Percentiles rank a stretch among this genome's conserved stretches.
Conservation (phyloP, 2,329 filamentous ascomycete species). For the Penicillium occitanis region DNA sequence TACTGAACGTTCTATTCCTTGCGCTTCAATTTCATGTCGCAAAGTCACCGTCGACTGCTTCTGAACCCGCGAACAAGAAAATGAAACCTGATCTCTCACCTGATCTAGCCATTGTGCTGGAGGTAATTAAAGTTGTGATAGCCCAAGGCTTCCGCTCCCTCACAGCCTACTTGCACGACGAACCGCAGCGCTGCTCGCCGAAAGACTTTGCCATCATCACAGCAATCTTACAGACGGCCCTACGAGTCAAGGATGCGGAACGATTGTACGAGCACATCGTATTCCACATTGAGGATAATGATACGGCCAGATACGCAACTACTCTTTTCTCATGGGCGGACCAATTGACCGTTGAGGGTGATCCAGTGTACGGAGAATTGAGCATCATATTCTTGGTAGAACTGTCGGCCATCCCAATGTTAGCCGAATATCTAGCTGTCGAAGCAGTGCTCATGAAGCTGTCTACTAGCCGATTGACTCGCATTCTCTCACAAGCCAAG, state of each 20-base stretch:
- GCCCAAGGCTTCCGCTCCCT: conserved; percentile 79
- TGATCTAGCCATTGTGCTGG: conserved; percentile 64
- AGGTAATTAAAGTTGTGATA: conserved; percentile 76
- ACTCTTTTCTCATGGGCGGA: conserved; percentile 95
- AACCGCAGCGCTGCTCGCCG: conserved; percentile 63
- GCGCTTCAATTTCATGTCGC: conserved; percentile 60
- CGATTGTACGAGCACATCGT: conserved; percentile 70
- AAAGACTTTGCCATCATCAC: conserved; percentile 85
- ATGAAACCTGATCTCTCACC: conserved; percentile 37
- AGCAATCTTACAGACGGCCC: conserved; percentile 79
- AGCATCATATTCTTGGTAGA: conserved; percentile 85
- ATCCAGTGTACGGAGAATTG: conserved; percentile 92
- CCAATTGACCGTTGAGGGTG: conserved; percentile 70
- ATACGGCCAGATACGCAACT: conserved; percentile 75
- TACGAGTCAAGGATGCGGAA: conserved; percentile 74
- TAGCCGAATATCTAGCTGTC: conserved; percentile 87
- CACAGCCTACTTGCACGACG: conserved; percentile 77
- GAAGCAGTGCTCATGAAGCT: conserved; percentile 80
- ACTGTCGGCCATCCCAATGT: conserved; percentile 72
- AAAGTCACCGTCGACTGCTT: conserved; percentile 34
- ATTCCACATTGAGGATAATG: conserved; percentile 63
- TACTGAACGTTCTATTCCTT: conserved; percentile 83
- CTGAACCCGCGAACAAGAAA: conserved; percentile 35
- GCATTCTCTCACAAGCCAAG: conserved; percentile 67
- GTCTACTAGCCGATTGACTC: conserved; percentile 74